Percentiles rank a stretch among this genome's conserved stretches.
Evolutionary conservation across 2,329 filamentous ascomycete genomes (phyloP).

Genomic region (Aspergillus hiratsukae): DNA sequence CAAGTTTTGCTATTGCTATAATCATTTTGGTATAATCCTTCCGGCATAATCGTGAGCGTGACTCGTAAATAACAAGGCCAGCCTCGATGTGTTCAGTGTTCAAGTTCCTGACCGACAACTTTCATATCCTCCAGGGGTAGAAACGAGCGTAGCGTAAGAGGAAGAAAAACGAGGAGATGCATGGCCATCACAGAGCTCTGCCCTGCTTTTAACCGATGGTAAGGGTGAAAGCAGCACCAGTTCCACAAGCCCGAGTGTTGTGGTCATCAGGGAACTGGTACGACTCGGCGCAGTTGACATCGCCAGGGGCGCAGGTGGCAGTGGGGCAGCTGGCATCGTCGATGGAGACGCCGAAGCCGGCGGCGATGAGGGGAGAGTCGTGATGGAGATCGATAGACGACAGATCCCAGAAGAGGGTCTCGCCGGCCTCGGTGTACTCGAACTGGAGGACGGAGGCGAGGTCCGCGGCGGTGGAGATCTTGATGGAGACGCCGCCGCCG

Average conservation of each 20-base stretch:
- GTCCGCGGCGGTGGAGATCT: constrained; percentile 20
- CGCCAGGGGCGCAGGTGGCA: constrained; percentile 23
- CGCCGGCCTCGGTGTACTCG: constrained; percentile 27
- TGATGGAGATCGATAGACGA: constrained; percentile 26
- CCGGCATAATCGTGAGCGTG: neutral
- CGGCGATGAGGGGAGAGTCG: constrained; percentile 15
- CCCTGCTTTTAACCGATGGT: constrained; percentile 15
- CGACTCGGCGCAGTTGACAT: constrained; percentile 20
- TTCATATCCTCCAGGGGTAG: neutral
- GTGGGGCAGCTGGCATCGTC: constrained; percentile 18
- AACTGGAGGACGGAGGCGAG: constrained; percentile 25
- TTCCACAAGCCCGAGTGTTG: constrained; percentile 21
- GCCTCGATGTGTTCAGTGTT: neutral
- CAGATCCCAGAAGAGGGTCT: constrained; percentile 28
- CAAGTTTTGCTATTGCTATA: neutral
- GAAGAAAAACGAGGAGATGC: neutral
- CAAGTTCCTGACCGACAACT: neutral
- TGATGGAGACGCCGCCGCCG: constrained; percentile 31
- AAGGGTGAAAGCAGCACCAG: constrained; percentile 35
- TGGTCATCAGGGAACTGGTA: constrained; percentile 27
- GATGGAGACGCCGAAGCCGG: constrained; percentile 25
- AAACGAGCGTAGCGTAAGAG: neutral
- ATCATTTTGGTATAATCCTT: neutral
- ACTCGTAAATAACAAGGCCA: neutral
- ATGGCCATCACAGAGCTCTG: neutral